phyloP scores from a whole-genome alignment of 805 yeast species.

The Clavispora carvajalis region DNA sequence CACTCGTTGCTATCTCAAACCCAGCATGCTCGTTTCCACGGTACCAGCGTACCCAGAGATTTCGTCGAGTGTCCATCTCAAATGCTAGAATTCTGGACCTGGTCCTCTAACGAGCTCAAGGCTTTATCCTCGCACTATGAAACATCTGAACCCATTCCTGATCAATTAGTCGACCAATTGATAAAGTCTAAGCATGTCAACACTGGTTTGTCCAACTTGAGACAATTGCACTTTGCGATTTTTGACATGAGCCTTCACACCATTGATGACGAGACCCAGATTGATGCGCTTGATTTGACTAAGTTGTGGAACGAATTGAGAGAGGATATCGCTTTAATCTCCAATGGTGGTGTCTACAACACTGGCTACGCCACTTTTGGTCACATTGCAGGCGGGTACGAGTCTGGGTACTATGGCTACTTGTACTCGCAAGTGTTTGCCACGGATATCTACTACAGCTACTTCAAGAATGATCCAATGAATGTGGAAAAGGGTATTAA shows the following conservation, averaged over 20 bases:
- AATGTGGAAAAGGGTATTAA: constrained; percentile 53
- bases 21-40: constrained; percentile 62
- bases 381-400: constrained; percentile 78
- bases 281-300: constrained; percentile 43
- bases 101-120: constrained; percentile 61
- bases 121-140: constrained; percentile 62
- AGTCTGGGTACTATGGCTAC: constrained; percentile 83
- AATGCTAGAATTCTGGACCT: constrained; percentile 83
- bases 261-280: constrained; percentile 34
- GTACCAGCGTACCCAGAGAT: constrained; percentile 75
- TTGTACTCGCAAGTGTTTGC: constrained; percentile 85
- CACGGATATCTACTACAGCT: constrained; percentile 70
- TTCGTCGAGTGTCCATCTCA: constrained; percentile 92
- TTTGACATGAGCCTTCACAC: constrained; percentile 74
- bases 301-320: constrained; percentile 63
- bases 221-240: constrained; percentile 74
- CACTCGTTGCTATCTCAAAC: constrained; percentile 72
- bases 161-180: constrained; percentile 18
- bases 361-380: constrained; percentile 74
- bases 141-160: constrained; percentile 53
- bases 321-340: constrained; percentile 54
- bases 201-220: constrained; percentile 63
- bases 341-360: constrained; percentile 50
- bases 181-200: constrained; percentile 43
- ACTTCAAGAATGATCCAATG: constrained; percentile 66